phyloP scores from a whole-genome alignment of 768 basidiomycete species.

The Russula sp. region DNA sequence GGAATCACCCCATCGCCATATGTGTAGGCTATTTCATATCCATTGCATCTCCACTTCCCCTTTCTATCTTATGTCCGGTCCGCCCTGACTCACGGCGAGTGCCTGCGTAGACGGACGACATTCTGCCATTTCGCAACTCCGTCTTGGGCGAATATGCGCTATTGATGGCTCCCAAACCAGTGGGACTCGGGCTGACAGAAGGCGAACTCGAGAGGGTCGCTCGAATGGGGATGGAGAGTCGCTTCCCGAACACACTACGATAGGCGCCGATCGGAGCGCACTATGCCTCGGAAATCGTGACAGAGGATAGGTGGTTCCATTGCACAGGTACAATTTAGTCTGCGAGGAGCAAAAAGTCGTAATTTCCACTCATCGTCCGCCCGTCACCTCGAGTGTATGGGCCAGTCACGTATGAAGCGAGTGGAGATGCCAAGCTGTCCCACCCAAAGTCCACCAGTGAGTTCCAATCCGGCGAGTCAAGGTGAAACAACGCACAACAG shows the following conservation, averaged over 20 bases:
- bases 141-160: slow-evolving; percentile 75
- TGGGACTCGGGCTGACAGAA: slow-evolving; percentile 63
- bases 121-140: slow-evolving; percentile 69
- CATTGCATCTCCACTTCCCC: not conserved
- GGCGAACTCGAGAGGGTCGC: slow-evolving; percentile 52
- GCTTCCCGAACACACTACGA: slow-evolving; percentile 27
- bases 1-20: slow-evolving; percentile 64
- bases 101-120: slow-evolving; percentile 71
- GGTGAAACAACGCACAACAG: slow-evolving; percentile 56
- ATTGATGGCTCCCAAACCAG: slow-evolving; percentile 62
- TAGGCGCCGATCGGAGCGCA: slow-evolving; percentile 13
- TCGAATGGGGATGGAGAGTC: slow-evolving; percentile 50
- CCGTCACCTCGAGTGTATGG: slow-evolving; percentile 81
- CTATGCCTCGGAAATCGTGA: slow-evolving; percentile 7
- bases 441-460: slow-evolving; percentile 17
- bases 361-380: slow-evolving; percentile 39
- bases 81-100: slow-evolving; percentile 11
- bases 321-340: slow-evolving; percentile 9
- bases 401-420: slow-evolving; percentile 75
- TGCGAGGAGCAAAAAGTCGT: slow-evolving; percentile 1
- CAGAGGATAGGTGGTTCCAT: slow-evolving; percentile 12
- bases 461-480: not conserved
- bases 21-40: slow-evolving; percentile 47
- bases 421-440: slow-evolving; percentile 63
- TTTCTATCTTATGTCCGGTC: slow-evolving; percentile 1